Base-by-base conservation (phyloP, 345 rosid species). In the Toxicodendron radicans region DNA sequence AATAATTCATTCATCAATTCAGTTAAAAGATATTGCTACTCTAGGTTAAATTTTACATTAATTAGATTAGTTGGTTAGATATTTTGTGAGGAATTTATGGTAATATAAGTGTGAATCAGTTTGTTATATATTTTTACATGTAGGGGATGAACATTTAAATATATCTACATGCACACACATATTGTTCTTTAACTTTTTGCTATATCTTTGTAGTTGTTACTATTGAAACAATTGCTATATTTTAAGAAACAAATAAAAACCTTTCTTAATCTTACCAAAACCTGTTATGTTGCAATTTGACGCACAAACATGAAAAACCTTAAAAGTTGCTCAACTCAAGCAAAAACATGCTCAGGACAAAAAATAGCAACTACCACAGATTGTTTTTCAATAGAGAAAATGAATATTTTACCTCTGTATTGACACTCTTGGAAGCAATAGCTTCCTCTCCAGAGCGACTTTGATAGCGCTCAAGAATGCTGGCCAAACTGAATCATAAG, bases 401-500 rank as follows among this genome's bases (percentile, higher is more conserved):
- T 27, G 18, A 43, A 64, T 17, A 45, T 43, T 51, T 76, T 71
- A 80, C 84, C 78, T 76, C 77, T 64, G 56, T 64, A 59, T 77
- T 33, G 45, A 51, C 76, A 69, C 41, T 71, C 38, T 58, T 35
- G 5, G 75, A 57, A 51, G 79, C 51, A 14, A 18, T 59, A 48
- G 65, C 68, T 79, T 79, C 86, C 60, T 33, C 65, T 57, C 67
- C 78, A 58, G n/a, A 12, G 52, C 38, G 73, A 73, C 49, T 69
- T 54, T 21, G 30, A 7, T 83, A 85, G 32, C 82, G 75, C 38
- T 76, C 73, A 12, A 85, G 68, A 30, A 81, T 81, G 67, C 70
- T 63, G 57, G 73, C 60, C 75, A 83, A 58, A 60, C 90, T 87
- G 83, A 45, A 70, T n/a, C 54, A 68, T 10, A 23, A 56, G 21